Evolutionary conservation across 2,329 filamentous ascomycete genomes (phyloP).

Genomic region (Nigrograna mackinnonii): DNA sequence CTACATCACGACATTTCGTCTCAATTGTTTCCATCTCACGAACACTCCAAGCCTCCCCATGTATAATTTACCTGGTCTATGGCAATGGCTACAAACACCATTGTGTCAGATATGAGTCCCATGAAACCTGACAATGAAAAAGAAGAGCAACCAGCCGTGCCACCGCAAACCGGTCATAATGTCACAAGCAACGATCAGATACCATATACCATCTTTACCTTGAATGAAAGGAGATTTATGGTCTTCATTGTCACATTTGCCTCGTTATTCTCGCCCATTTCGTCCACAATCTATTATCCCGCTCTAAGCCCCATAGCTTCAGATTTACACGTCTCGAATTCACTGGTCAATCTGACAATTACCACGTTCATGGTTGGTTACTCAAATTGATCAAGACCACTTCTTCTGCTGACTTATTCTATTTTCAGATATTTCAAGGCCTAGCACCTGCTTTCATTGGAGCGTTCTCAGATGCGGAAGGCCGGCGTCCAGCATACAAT

Average conservation of each 20-base stretch:
- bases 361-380: slow-evolving; percentile 48
- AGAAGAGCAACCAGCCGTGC: too few species aligned
- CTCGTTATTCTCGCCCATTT: slow-evolving; percentile 54
- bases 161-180: too few species aligned
- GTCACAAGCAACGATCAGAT: too few species aligned
- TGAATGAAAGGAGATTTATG: slow-evolving; percentile 48
- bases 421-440: slow-evolving; percentile 44
- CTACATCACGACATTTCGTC: too few species aligned
- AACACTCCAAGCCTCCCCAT: too few species aligned
- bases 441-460: slow-evolving; percentile 55
- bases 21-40: too few species aligned
- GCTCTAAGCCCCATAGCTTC: slow-evolving; percentile 24
- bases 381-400: slow-evolving; percentile 10
- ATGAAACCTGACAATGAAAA: too few species aligned
- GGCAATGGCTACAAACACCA: too few species aligned
- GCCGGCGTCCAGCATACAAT: slow-evolving; percentile 53
- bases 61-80: too few species aligned
- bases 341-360: slow-evolving; percentile 52
- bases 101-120: too few species aligned
- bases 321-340: slow-evolving; percentile 45
- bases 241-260: slow-evolving; percentile 51
- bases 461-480: slow-evolving; percentile 52
- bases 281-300: slow-evolving; percentile 38
- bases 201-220: slow-evolving; percentile 16
- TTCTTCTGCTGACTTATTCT: not conserved